phyloP scores from a whole-genome alignment of 352 stramenopile genomes.

The Phytopythium cucurbitacearum region DNA sequence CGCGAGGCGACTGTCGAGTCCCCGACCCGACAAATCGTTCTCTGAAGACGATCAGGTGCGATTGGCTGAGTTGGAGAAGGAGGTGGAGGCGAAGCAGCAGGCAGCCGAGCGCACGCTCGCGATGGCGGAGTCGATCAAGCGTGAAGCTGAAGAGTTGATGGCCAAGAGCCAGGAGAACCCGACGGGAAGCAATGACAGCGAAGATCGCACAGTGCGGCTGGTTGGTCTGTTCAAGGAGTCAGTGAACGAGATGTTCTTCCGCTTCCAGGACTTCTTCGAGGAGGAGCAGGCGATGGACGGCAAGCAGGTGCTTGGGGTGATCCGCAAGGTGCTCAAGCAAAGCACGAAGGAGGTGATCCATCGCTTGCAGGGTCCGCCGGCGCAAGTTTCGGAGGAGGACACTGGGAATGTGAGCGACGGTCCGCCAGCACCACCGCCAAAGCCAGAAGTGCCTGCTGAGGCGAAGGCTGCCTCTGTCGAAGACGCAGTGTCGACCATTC shows the following conservation, averaged over 20 bases:
- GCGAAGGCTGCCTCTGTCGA: neutral
- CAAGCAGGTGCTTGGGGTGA: constrained; percentile 65
- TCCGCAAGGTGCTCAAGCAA: constrained; percentile 77
- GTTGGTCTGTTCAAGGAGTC: constrained; percentile 66
- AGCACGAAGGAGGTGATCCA: constrained; percentile 70
- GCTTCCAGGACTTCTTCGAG: constrained; percentile 79
- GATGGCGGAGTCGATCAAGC: constrained; percentile 47
- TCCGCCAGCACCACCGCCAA: constrained; percentile 23
- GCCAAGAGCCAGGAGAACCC: constrained; percentile 14
- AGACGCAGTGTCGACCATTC: constrained; percentile 5
- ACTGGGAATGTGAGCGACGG: constrained; percentile 34
- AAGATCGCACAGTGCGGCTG: constrained; percentile 19
- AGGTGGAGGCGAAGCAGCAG: constrained; percentile 32
- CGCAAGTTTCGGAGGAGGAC: constrained; percentile 16
- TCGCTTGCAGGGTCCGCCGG: constrained; percentile 33
- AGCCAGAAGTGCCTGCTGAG: constrained; percentile 5
- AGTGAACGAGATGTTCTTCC: constrained; percentile 82
- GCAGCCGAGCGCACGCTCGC: constrained; percentile 40
- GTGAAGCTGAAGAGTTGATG: constrained; percentile 51
- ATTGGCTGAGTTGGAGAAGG: constrained; percentile 27
- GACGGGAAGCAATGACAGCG: constrained; percentile 18
- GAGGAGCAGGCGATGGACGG: constrained; percentile 51
- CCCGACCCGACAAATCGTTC: constrained; percentile 6
- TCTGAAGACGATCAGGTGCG: constrained; percentile 18
- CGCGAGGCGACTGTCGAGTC: constrained; percentile 17